phyloP scores from a whole-genome alignment of 331 rosid genomes.

The Ulmus americana region DNA sequence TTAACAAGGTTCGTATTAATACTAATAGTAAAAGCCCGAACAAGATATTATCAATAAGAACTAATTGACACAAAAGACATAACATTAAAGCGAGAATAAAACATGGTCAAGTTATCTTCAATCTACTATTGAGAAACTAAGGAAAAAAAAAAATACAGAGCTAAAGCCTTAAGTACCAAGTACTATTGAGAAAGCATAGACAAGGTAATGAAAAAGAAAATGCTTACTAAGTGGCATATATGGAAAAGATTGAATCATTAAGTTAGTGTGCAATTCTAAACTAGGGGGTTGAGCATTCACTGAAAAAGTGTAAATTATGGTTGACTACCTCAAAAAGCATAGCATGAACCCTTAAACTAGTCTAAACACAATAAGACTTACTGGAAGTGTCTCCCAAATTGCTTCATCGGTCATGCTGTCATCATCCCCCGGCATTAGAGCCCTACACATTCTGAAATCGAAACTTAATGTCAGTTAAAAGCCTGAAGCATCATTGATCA shows the following conservation, averaged over 20 bases:
- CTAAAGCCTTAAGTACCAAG: neutral
- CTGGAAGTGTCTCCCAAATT: constrained; percentile 98
- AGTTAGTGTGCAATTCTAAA: neutral
- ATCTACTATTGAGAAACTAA: too few species aligned
- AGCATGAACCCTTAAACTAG: constrained; percentile 15
- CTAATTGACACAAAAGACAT: neutral
- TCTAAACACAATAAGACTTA: constrained; percentile 36
- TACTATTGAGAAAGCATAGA: neutral
- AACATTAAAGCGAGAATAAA: too few species aligned
- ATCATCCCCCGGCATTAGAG: constrained; percentile 94
- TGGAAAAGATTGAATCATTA: neutral
- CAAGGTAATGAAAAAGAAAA: neutral
- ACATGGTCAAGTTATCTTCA: too few species aligned
- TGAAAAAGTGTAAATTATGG: neutral
- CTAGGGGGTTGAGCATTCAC: neutral
- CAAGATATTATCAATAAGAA: too few species aligned
- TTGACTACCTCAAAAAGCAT: neutral
- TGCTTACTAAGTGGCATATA: neutral
- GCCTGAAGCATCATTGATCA: constrained; percentile 6
- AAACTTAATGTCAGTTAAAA: constrained; percentile 19
- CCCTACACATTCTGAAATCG: constrained; percentile 81
- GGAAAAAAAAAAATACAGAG: neutral
- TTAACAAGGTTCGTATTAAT: too few species aligned
- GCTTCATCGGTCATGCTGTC: constrained; percentile 86
- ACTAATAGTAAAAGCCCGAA: too few species aligned